Conservation (phyloP, 2,329 filamentous ascomycete genomes). For the Fusarium albidum region DNA sequence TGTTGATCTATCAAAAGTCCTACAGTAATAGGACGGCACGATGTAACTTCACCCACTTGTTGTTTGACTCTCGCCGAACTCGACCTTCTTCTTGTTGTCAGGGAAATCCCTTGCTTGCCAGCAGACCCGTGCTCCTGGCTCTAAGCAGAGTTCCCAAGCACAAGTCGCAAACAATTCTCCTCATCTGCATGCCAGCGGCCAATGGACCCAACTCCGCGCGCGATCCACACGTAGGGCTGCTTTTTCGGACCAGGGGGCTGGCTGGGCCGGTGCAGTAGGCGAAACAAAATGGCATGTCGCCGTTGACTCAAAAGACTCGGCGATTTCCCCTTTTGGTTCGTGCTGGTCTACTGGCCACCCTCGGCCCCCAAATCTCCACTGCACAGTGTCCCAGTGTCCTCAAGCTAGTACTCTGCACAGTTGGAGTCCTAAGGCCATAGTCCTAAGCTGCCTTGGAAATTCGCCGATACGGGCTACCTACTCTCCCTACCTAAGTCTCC, state of each 20-base stretch:
- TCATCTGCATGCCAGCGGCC: constrained; percentile 28
- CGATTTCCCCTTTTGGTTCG: constrained; percentile 32
- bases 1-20: not conserved
- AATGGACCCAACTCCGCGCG: constrained; percentile 29
- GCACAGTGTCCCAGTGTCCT: not conserved
- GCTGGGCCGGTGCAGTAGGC: constrained; percentile 6
- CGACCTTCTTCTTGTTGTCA: too few species aligned
- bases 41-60: constrained; percentile 4
- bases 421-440: constrained; percentile 14
- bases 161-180: constrained; percentile 7
- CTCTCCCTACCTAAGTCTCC: constrained; percentile 1
- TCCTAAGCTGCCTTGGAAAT: constrained; percentile 17
- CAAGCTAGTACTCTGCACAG: too few species aligned
- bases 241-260: constrained; percentile 31
- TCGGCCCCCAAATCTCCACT: constrained; percentile 16
- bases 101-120: constrained; percentile 2
- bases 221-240: constrained; percentile 43
- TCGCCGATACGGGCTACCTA: constrained; percentile 12
- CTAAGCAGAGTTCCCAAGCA: not conserved
- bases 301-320: constrained; percentile 39
- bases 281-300: constrained; percentile 28
- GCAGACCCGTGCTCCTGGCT: not conserved
- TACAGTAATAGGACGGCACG: constrained; percentile 6
- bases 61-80: too few species aligned
- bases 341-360: not conserved